Percentiles rank a stretch among this genome's conserved stretches.
These are phyloP conservation scores for Phlebiopsis flavidoalba DNA, from an alignment of 768 basidiomycete genomes.

Conservation along the genomic window DNA sequence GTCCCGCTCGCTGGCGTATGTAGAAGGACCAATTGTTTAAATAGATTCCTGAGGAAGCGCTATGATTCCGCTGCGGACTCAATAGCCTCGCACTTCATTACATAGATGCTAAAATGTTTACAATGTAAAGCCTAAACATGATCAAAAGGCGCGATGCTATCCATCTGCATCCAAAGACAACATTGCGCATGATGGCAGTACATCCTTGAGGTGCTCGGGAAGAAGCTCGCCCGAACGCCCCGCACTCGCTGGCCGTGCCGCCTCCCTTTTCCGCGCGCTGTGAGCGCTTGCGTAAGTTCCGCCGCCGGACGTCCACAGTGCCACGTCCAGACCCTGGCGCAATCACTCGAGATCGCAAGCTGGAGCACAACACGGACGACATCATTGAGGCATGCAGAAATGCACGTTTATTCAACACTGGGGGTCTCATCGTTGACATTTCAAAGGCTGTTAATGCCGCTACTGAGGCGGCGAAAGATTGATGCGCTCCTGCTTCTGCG, in stretches of 20 bases:
- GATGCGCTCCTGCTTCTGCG: not conserved
- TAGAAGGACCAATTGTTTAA: not conserved
- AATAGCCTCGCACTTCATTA: not conserved
- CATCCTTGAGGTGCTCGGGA: not conserved
- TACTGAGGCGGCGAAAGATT: not conserved
- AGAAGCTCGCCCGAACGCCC: not conserved
- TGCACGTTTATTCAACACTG: not conserved
- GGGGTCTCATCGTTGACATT: not conserved
- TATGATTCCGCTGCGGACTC: not conserved
- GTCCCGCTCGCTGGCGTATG: not conserved
- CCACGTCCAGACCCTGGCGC: not conserved
- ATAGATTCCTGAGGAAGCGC: not conserved
- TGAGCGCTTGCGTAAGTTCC: not conserved
- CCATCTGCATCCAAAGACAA: not conserved
- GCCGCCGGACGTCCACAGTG: not conserved
- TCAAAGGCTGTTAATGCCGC: not conserved
- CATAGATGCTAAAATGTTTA: not conserved
- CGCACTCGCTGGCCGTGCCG: no score
- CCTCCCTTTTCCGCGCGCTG: not conserved
- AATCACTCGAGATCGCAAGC: not conserved
- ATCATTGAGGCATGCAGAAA: not conserved
- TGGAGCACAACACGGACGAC: not conserved
- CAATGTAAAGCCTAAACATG: not conserved
- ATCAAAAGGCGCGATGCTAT: not conserved
- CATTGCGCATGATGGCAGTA: not conserved